Percentiles rank a stretch among this genome's conserved stretches.
These are phyloP conservation scores for Mediolabrus comicus DNA, from an alignment of 108 stramenopile species.

Conservation along the genomic window DNA sequence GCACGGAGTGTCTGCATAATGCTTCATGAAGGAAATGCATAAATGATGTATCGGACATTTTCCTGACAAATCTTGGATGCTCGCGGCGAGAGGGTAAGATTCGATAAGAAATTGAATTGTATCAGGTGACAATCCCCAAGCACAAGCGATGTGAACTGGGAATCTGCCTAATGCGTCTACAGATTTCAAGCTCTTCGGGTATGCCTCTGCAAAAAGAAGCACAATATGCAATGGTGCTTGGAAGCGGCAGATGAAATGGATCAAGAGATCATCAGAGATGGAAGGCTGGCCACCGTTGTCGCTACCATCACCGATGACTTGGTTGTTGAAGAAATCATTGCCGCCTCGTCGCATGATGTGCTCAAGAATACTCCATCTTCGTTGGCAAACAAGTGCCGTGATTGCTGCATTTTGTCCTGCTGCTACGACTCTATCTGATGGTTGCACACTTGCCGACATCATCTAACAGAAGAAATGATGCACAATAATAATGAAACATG, in stretches of 20 bases:
- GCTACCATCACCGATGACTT: neutral
- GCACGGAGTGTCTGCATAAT: neutral
- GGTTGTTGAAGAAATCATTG: neutral
- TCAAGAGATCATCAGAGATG: neutral
- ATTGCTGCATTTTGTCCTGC: neutral
- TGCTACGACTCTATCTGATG: neutral
- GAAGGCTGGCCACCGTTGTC: neutral
- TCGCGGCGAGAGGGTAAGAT: conserved; percentile 1
- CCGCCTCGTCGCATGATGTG: neutral
- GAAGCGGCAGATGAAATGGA: conserved; percentile 3
- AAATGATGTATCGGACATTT: conserved; percentile 18
- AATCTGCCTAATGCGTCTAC: neutral
- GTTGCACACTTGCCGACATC: neutral
- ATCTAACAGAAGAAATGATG: no score
- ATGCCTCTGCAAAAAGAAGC: neutral
- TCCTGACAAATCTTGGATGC: neutral
- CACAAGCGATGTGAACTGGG: conserved; percentile 9
- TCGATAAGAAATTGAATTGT: conserved; percentile 5
- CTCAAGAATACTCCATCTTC: neutral
- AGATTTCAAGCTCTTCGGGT: neutral
- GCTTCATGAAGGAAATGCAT: neutral
- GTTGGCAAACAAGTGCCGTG: neutral
- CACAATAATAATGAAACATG: no score
- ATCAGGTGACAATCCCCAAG: conserved; percentile 1
- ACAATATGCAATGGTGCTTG: neutral